Conservation (phyloP, 495 filamentous ascomycete species). For the Pyrenula massariospora region DNA sequence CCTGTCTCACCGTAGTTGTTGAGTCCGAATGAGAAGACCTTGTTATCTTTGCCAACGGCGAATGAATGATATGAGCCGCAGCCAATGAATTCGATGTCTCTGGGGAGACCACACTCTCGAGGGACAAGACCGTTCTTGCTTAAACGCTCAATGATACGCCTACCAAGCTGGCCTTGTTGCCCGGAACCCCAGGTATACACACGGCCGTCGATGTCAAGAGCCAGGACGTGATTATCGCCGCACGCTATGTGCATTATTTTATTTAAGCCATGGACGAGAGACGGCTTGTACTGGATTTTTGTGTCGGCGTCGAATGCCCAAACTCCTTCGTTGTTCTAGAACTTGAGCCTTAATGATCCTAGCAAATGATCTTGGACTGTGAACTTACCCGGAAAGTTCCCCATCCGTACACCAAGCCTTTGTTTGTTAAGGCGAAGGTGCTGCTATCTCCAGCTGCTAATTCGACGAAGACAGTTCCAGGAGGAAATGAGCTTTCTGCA, state of each 20-base stretch:
- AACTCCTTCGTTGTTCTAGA: constrained; percentile 44
- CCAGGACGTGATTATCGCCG: constrained; percentile 52
- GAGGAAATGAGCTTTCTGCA: constrained; percentile 34
- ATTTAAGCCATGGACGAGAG: constrained; percentile 37
- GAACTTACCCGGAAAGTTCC: constrained; percentile 55
- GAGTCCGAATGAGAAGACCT: constrained; percentile 74
- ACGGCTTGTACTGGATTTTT: constrained; percentile 33
- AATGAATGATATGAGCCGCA: constrained; percentile 52
- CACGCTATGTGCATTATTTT: constrained; percentile 43
- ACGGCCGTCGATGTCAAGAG: constrained; percentile 40
- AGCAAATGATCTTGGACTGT: constrained; percentile 1
- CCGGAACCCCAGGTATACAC: constrained; percentile 54
- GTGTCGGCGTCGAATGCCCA: constrained; percentile 35
- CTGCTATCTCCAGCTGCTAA: constrained; percentile 53
- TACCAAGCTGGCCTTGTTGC: constrained; percentile 53
- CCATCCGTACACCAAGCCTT: constrained; percentile 58
- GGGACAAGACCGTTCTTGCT: constrained; percentile 21
- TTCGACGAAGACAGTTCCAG: constrained; percentile 42
- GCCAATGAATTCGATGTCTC: constrained; percentile 39
- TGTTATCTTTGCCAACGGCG: constrained; percentile 57
- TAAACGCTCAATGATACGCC: constrained; percentile 45
- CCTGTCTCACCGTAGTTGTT: constrained; percentile 83
- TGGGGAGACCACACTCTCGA: constrained; percentile 16
- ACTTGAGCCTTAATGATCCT: constrained; percentile 10
- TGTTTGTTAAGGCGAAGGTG: constrained; percentile 54